Conservation (phyloP, 169 alveolate genomes). For the Eimeria falciformis region DNA sequence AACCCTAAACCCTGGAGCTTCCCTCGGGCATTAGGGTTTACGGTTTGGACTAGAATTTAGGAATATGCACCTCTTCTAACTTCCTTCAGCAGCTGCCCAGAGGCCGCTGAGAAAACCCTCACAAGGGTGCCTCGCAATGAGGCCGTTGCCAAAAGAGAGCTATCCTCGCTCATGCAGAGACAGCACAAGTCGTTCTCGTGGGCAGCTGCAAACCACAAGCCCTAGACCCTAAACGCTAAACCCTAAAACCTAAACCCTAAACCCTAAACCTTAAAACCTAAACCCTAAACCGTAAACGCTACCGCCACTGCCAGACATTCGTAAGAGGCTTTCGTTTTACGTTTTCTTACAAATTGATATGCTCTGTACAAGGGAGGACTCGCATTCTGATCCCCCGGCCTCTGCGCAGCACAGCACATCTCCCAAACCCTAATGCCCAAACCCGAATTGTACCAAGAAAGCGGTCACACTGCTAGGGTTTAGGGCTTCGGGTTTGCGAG, state of each 20-base stretch:
- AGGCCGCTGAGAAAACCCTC: background rate
- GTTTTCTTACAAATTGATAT: background rate
- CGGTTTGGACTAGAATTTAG: no score
- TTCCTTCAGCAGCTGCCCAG: conserved; percentile 4
- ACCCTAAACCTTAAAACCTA: background rate
- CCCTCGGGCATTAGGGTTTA: no score
- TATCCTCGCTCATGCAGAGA: background rate
- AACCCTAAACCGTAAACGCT: background rate
- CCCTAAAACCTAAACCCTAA: background rate
- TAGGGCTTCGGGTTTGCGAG: no score
- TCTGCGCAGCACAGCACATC: background rate
- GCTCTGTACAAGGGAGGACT: background rate
- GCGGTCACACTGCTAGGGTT: no score
- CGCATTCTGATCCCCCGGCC: background rate
- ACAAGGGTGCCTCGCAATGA: background rate
- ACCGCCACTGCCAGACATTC: background rate
- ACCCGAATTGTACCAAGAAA: no score
- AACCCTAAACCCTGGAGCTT: no score
- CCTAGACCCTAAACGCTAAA: no score
- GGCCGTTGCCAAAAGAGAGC: background rate
- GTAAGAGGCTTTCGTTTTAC: background rate
- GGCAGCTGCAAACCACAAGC: conserved; percentile 3
- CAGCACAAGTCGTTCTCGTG: conserved; percentile 4
- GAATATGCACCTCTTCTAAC: background rate
- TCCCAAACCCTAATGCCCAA: no score